A percentile compares a stretch with the other conserved stretches of the same genome.
Conservation (phyloP, 495 filamentous ascomycete species). For the Cenococcum geophilum region DNA sequence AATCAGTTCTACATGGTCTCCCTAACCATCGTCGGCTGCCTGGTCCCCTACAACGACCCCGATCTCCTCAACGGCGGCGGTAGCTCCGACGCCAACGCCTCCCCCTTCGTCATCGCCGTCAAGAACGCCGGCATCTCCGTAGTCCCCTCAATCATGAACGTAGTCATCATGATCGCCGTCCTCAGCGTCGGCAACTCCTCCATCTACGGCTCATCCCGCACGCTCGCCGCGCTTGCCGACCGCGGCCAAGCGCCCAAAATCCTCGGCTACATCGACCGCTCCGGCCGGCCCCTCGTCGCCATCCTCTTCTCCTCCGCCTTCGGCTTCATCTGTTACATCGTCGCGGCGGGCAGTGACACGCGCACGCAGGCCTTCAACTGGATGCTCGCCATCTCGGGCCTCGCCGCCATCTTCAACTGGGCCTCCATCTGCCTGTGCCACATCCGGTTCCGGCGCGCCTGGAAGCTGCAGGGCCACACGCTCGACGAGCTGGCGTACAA, state of each 20-base stretch:
- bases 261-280: conserved; percentile 39
- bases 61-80: conserved; percentile 29
- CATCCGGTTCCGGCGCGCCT: conserved; percentile 84
- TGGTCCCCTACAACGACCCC: conserved; percentile 36
- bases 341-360: conserved; percentile 54
- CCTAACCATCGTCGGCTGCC: conserved; percentile 36
- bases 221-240: conserved; percentile 39
- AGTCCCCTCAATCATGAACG: conserved; percentile 39
- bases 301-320: conserved; percentile 65
- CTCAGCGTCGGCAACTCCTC: conserved; percentile 38
- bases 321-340: conserved; percentile 72
- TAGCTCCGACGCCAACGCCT: conserved; percentile 31
- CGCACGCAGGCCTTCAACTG: conserved; percentile 67
- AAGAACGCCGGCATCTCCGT: conserved; percentile 36
- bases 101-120: conserved; percentile 40
- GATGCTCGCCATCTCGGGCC: conserved; percentile 85
- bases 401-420: conserved; percentile 92
- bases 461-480: conserved; percentile 61
- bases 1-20: conserved; percentile 37
- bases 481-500: conserved; percentile 73
- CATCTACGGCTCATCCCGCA: conserved; percentile 39
- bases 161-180: conserved; percentile 39
- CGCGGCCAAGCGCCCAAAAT: conserved; percentile 38
- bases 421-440: conserved; percentile 81
- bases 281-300: conserved; percentile 51